Evolutionary conservation across 2,329 filamentous ascomycete genomes (phyloP).

Genomic region (Neofusicoccum parvum): DNA sequence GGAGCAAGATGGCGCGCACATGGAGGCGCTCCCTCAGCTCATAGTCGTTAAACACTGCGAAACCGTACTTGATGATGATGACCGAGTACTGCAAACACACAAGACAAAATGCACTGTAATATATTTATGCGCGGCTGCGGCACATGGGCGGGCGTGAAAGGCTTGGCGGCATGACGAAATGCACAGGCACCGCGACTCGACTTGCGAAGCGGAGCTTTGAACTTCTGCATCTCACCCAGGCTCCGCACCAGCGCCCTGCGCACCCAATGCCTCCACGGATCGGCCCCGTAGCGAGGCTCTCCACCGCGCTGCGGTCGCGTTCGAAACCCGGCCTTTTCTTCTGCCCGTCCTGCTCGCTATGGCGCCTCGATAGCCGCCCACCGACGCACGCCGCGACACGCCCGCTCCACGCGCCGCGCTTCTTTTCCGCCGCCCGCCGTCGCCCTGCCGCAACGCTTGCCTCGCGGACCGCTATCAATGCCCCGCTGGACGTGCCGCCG

Average conservation of each 20-base stretch:
- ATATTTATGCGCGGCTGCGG: background rate
- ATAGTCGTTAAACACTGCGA: conserved; percentile 7
- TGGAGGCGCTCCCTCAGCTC: conserved; percentile 7
- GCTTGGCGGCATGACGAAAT: conserved; percentile 23
- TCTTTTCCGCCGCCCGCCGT: conserved; percentile 20
- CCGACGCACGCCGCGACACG: conserved; percentile 1
- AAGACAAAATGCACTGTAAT: background rate
- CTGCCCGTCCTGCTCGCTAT: conserved; percentile 32
- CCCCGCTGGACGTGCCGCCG: conserved; percentile 55
- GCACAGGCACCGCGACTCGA: background rate
- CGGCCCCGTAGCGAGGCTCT: conserved; percentile 38
- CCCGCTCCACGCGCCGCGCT: conserved; percentile 3
- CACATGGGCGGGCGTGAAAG: background rate
- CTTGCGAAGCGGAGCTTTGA: conserved; percentile 15
- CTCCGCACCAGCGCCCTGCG: conserved; percentile 8
- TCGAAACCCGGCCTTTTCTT: conserved; percentile 32
- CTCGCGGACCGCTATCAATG: conserved; percentile 57
- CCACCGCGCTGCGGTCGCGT: conserved; percentile 28
- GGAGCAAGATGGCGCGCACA: background rate
- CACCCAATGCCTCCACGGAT: conserved; percentile 46
- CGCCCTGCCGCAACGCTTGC: conserved; percentile 46
- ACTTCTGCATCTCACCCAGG: conserved; percentile 16
- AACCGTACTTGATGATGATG: conserved; percentile 15
- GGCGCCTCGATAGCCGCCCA: conserved; percentile 24
- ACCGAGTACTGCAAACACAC: conserved; percentile 5